Evolutionary conservation across 495 filamentous ascomycete species (phyloP).

Genomic region (Bacidia gigantensis): DNA sequence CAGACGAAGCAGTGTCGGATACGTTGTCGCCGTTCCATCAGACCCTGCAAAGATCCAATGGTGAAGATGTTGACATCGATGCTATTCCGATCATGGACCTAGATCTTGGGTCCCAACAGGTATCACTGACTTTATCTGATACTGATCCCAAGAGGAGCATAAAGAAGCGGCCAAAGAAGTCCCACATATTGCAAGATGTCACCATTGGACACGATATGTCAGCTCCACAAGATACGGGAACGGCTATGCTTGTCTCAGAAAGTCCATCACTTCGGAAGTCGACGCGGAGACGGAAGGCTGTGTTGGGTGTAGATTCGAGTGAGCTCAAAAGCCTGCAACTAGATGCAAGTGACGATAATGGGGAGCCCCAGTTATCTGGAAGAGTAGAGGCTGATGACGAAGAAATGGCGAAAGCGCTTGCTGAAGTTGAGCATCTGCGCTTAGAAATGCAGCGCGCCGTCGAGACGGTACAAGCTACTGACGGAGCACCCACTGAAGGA

Average conservation of each 20-base stretch:
- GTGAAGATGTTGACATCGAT: constrained; percentile 72
- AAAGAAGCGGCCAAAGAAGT: constrained; percentile 27
- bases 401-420: constrained; percentile 74
- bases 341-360: neutral
- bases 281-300: constrained; percentile 33
- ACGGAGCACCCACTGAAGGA: constrained; percentile 57
- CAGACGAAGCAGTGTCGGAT: constrained; percentile 34
- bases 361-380: constrained; percentile 29
- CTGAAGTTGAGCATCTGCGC: constrained; percentile 70
- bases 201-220: constrained; percentile 25
- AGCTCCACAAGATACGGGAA: neutral
- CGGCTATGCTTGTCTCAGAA: neutral
- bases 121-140: constrained; percentile 15
- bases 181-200: constrained; percentile 52
- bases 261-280: neutral
- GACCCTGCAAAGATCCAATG: constrained; percentile 52
- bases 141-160: constrained; percentile 10
- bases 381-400: constrained; percentile 39
- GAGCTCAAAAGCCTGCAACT: constrained; percentile 47
- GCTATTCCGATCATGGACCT: constrained; percentile 91
- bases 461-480: constrained; percentile 56
- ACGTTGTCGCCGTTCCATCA: constrained; percentile 58
- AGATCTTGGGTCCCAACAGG: constrained; percentile 42
- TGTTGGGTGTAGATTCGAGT: constrained; percentile 78
- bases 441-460: constrained; percentile 85